Conservation (phyloP, 305 asterid species). For the Fraxinus paxiana region DNA sequence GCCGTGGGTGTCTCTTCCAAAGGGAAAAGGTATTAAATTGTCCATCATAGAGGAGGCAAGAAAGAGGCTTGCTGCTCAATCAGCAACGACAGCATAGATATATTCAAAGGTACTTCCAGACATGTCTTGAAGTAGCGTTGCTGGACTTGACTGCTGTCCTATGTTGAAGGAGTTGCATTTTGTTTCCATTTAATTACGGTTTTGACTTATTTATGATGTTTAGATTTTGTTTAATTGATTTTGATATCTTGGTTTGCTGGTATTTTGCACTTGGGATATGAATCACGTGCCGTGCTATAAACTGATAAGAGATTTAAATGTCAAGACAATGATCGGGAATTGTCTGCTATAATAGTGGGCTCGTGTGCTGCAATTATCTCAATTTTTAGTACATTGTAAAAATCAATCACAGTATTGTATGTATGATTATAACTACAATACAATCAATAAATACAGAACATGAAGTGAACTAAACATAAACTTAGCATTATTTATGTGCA, state of each 20-base stretch:
- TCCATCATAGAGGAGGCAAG: constrained; percentile 59
- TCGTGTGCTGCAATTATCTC: too few relatives aligned
- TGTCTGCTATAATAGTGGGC: neutral
- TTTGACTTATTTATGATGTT: neutral
- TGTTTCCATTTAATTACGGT: neutral
- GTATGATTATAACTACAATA: too few relatives aligned
- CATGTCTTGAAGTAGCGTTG: neutral
- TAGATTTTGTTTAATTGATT: neutral
- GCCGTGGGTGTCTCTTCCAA: constrained; percentile 65
- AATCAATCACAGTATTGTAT: too few relatives aligned
- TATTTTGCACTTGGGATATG: neutral
- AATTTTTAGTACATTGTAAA: too few relatives aligned
- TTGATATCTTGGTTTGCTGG: neutral
- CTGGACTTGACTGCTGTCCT: neutral
- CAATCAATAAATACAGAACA: too few relatives aligned
- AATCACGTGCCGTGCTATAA: neutral
- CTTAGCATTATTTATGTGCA: neutral
- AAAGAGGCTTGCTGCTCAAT: constrained; percentile 55
- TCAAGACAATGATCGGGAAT: neutral
- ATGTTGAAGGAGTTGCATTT: neutral
- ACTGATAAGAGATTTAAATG: neutral
- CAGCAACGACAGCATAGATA: constrained; percentile 41
- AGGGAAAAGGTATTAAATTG: constrained; percentile 66
- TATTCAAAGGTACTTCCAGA: neutral
- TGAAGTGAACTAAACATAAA: too few relatives aligned